Base-by-base conservation (phyloP, 1,284 basidiomycete species). In the Cutaneotrichosporon arboriforme region DNA sequence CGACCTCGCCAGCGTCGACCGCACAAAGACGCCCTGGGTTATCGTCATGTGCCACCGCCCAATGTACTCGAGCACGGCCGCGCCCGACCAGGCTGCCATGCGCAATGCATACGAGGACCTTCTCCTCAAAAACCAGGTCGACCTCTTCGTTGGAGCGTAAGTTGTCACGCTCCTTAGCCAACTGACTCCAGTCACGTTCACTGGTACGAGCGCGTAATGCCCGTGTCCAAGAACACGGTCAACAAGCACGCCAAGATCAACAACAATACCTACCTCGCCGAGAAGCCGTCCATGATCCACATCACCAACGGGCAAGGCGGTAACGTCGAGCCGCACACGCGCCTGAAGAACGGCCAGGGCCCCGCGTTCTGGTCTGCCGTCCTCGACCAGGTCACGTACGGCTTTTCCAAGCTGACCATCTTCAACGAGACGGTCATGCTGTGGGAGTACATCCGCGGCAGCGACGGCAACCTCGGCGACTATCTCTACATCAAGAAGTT, bases 11-110 rank as follows among this genome's bases (percentile, higher is more conserved):
- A 58, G 55, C 5, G 65, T 74, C 18, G 69, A 75, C 61, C 60
- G 73, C 38, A 61, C 34, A 15, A 63, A 71, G 48, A 75, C 74
- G 7, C 74, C 74, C 8, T 75, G 73, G 73, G 61, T 75, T 33
- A 48, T 75, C 15, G 71, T 61, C 39, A 60, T 66, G 45, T 65
- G 61, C 12, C 74, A 75, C 53, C 55, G 70, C 36, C 70, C 63
- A 8, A 55, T 63, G 52, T 63, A 62, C 69, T 56, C 59, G 37
- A 56, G 62, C 52, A 57, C 67, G 56, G 18, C 58, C 31, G 38
- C 63, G 35, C 4, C 49, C 48, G 64, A 73, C 64, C 63, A 58
- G 50, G 39, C 45, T 9, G 56, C 65, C 48, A 66, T 72, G 51
- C 63, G 67, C 22, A 53, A 65, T 22, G 70, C 73, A 12, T 75